Evolutionary conservation across 805 yeast genomes (phyloP), one percentile per base, ranked within the genome.

Genomic region (Candida taoyuanica): DNA sequence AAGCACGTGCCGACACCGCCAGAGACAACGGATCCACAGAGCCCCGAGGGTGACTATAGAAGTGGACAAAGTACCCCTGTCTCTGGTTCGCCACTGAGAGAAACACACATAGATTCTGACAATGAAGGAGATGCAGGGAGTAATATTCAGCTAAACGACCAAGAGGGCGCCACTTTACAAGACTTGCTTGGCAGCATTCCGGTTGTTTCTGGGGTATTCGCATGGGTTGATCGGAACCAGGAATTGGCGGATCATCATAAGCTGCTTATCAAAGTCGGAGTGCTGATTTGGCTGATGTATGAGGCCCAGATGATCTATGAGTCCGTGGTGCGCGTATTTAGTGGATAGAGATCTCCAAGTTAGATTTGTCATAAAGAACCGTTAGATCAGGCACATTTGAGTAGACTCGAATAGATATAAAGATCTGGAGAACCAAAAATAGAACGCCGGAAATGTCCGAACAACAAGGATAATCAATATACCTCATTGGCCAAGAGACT

Each of bases 281-380:
- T 49, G 42, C 52, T 29, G 47, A 52, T 49, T 47, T 60, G 49
- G 53, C 58, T 31, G 58, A 63, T 28, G 48, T 64, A 49, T 51
- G 63, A 47, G 58, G 53, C 48, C 57, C 68, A 49, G 23, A 18
- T 37, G 15, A 11, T 51, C 8, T 12, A 34, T 5, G 50, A 50
- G 5, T 25, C 44, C 6, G 8, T 49, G 15, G 20, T 23, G 16
- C 15, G 34, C 3, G 19, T 40, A 2, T 35, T 40, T n/a, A n/a
- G n/a, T n/a, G n/a, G n/a, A n/a, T n/a, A n/a, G n/a, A n/a, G n/a
- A n/a, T n/a, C n/a, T 23, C 11, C 24, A 21, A 11, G 24, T 11
- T 21, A 21, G 24, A 11, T 11, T 21, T 21, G 7, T 21, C 7
- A 11, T 11, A 21, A 11, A 21, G 24, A 7, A 21, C 24, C 7